Evolutionary conservation across 78 protist species (phyloP).

Genomic region (Dictyostelium discoideum): DNA sequence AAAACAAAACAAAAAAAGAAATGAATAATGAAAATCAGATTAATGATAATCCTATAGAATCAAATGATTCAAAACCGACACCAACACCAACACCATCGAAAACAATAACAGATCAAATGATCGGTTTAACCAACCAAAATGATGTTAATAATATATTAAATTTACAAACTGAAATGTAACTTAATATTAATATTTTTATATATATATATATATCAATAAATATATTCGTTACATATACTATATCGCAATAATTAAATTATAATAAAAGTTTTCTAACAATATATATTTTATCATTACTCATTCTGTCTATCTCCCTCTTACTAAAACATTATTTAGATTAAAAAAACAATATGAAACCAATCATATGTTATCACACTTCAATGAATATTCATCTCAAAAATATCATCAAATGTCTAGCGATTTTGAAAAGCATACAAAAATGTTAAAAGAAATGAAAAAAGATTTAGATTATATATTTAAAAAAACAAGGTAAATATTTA

Average conservation of each 20-base stretch:
- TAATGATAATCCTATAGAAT: neutral
- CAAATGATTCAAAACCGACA: neutral
- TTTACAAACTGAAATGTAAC: slow-evolving; percentile 66
- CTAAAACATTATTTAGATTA: slow-evolving; percentile 8
- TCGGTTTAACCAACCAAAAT: slow-evolving; percentile 28
- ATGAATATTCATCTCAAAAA: slow-evolving; percentile 61
- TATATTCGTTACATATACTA: neutral
- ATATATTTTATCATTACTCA: too few species aligned
- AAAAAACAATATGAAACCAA: slow-evolving; percentile 77
- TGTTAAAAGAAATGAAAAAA: slow-evolving; percentile 82
- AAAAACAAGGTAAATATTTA: slow-evolving; percentile 47
- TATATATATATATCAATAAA: too few species aligned
- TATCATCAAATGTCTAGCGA: slow-evolving; percentile 29
- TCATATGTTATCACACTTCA: slow-evolving; percentile 49
- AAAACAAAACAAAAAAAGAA: neutral
- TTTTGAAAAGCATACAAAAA: slow-evolving; percentile 77
- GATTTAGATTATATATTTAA: slow-evolving; percentile 69
- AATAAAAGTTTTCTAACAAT: too few species aligned
- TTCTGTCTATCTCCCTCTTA: too few species aligned
- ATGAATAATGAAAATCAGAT: neutral
- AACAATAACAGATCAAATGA: slow-evolving; percentile 21
- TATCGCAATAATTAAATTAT: too few species aligned
- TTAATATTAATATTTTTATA: too few species aligned
- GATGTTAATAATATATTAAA: slow-evolving; percentile 53
- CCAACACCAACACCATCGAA: slow-evolving; percentile 19